These are phyloP conservation scores for Boletus sp. DNA, from an alignment of 768 basidiomycete species.

Conservation along the genomic window DNA sequence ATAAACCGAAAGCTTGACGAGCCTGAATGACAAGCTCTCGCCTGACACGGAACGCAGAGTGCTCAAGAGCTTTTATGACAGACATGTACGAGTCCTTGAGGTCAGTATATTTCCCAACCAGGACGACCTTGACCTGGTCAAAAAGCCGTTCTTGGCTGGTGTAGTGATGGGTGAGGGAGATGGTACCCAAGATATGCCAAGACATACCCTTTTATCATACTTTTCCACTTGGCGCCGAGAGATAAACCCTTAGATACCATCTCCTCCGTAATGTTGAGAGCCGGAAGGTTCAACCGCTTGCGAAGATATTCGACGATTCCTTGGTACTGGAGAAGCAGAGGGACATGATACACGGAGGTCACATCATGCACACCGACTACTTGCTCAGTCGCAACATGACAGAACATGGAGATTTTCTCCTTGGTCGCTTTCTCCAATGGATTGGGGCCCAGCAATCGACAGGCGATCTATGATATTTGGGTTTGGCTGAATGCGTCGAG, in stretches of 20 bases:
- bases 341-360: slow-evolving; percentile 95
- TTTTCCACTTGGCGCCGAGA: slow-evolving; percentile 76
- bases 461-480: slow-evolving; percentile 69
- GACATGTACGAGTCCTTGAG: slow-evolving; percentile 99
- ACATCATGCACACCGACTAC: slow-evolving; percentile 97
- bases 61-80: slow-evolving; percentile 93
- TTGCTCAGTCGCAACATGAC: slow-evolving; percentile 85
- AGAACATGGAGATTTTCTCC: slow-evolving; percentile 98
- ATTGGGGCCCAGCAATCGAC: slow-evolving; percentile 76
- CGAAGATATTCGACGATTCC: slow-evolving; percentile 85
- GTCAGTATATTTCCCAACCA: slow-evolving; percentile 97
- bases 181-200: background rate
- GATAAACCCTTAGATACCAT: slow-evolving; percentile 60
- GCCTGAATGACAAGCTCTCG: slow-evolving; percentile 81
- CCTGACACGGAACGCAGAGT: slow-evolving; percentile 90
- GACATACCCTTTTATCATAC: slow-evolving; percentile 74
- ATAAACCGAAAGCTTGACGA: slow-evolving; percentile 22
- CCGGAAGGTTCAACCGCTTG: slow-evolving; percentile 73
- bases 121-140: slow-evolving; percentile 82
- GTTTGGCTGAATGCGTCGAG: background rate
- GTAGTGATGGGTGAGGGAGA: slow-evolving; percentile 1
- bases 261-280: slow-evolving; percentile 49
- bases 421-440: slow-evolving; percentile 84
- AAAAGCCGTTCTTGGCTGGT: slow-evolving; percentile 89
- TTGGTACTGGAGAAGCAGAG: slow-evolving; percentile 86